phyloP scores from a whole-genome alignment of 1,139 yeast genomes.

The Kurtzmaniella quercitrusa region DNA sequence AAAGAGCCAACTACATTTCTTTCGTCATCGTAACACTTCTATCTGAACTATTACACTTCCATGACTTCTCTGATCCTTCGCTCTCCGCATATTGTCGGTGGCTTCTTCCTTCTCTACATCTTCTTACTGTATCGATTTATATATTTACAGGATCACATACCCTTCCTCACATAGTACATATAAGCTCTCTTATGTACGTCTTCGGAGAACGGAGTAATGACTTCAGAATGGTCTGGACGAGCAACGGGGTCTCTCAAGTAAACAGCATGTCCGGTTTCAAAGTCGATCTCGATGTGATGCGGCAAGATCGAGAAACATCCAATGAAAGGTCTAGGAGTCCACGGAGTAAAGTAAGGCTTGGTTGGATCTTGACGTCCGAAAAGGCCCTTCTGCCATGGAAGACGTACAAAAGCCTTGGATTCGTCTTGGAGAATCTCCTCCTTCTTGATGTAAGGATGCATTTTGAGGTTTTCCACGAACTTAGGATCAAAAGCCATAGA shows the following conservation, averaged over 20 bases:
- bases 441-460: conserved; percentile 45
- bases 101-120: not conserved
- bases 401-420: conserved; percentile 40
- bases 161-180: conserved; percentile 87
- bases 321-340: conserved; percentile 91
- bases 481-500: conserved; percentile 45
- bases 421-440: conserved; percentile 57
- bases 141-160: conserved; percentile 38
- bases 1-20: too few relatives aligned
- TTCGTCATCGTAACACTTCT: too few relatives aligned
- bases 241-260: conserved; percentile 96
- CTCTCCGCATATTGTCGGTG: too few relatives aligned
- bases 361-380: conserved; percentile 76
- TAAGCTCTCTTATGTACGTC: conserved; percentile 91
- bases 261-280: conserved; percentile 89
- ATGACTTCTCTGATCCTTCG: too few relatives aligned
- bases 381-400: conserved; percentile 75
- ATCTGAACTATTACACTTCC: too few relatives aligned
- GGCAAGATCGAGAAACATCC: conserved; percentile 93
- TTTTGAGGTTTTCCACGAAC: conserved; percentile 53
- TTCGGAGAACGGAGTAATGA: conserved; percentile 81
- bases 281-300: conserved; percentile 84
- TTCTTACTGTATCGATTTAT: conserved; percentile 1
- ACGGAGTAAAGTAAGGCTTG: conserved; percentile 90
- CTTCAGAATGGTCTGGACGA: conserved; percentile 95